These are phyloP conservation scores for Colletotrichum chrysophilum DNA, from an alignment of 2,329 filamentous ascomycete species.

Conservation along the genomic window DNA sequence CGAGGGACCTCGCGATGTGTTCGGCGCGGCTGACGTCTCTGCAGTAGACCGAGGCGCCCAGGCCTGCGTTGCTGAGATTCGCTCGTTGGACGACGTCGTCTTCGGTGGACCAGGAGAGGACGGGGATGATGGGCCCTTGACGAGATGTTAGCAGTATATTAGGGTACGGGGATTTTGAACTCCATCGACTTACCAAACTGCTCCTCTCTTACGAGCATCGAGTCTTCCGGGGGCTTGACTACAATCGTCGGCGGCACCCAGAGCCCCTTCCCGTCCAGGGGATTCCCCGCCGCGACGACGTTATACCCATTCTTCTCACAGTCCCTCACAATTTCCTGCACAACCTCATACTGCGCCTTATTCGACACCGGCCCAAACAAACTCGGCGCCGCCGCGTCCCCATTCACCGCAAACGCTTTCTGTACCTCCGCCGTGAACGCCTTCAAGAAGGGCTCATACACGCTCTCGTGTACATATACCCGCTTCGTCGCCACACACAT, in stretches of 20 bases:
- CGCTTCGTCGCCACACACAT: constrained; percentile 63
- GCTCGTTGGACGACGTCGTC: constrained; percentile 62
- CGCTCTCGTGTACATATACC: constrained; percentile 64
- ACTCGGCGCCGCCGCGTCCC: constrained; percentile 19
- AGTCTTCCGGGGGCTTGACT: constrained; percentile 62
- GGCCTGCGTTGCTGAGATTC: constrained; percentile 56
- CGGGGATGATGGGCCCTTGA: constrained; percentile 64
- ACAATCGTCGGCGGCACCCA: constrained; percentile 64
- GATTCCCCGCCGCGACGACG: constrained; percentile 32
- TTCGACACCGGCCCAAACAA: constrained; percentile 66
- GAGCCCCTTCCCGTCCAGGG: constrained; percentile 48
- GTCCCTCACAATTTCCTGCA: constrained; percentile 50
- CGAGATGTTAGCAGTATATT: neutral
- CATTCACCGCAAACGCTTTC: neutral
- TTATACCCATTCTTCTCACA: constrained; percentile 30
- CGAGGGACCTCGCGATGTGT: constrained; percentile 56
- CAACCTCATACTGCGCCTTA: constrained; percentile 65
- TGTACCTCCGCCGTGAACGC: constrained; percentile 29
- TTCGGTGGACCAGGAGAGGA: constrained; percentile 66
- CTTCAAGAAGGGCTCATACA: constrained; percentile 61
- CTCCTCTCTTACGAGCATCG: constrained; percentile 60
- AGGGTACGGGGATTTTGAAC: neutral
- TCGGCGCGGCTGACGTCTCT: constrained; percentile 55
- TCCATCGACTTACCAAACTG: constrained; percentile 37
- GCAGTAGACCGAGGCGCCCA: constrained; percentile 64